Evolutionary conservation across 257 asterid genomes (phyloP).

Genomic region (Fraxinus excelsior): DNA sequence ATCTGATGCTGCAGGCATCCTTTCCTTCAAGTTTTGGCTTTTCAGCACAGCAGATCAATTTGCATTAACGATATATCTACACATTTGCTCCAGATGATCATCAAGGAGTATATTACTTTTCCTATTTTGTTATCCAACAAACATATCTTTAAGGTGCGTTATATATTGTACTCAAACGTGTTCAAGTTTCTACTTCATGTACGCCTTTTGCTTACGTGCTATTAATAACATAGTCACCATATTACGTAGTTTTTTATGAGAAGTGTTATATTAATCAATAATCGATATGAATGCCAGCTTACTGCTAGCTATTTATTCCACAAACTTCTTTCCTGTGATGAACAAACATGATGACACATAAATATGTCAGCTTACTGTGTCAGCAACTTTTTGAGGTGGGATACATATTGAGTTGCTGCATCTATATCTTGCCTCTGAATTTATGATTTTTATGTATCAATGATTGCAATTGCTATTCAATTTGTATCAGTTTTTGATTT

Average conservation of each 20-base stretch:
- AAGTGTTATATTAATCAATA: constrained; percentile 7
- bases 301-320: background rate
- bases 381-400: background rate
- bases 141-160: constrained; percentile 60
- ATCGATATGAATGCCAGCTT: background rate
- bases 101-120: constrained; percentile 64
- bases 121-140: constrained; percentile 66
- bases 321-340: constrained; percentile 17
- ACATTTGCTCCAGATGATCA: constrained; percentile 47
- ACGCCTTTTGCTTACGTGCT: background rate
- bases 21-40: constrained; percentile 66
- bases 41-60: constrained; percentile 50
- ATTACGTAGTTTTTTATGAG: constrained; percentile 3
- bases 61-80: constrained; percentile 39
- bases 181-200: background rate
- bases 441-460: background rate
- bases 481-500: background rate
- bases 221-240: constrained; percentile 5
- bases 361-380: background rate
- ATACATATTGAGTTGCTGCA: background rate
- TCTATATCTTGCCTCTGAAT: background rate
- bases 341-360: constrained; percentile 1
- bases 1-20: constrained; percentile 63
- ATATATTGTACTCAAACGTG: constrained; percentile 15
- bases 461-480: background rate